Percentiles rank a stretch among this genome's conserved stretches.
Evolutionary conservation across 1,139 yeast genomes (phyloP).

Genomic region (Pichia sp.): DNA sequence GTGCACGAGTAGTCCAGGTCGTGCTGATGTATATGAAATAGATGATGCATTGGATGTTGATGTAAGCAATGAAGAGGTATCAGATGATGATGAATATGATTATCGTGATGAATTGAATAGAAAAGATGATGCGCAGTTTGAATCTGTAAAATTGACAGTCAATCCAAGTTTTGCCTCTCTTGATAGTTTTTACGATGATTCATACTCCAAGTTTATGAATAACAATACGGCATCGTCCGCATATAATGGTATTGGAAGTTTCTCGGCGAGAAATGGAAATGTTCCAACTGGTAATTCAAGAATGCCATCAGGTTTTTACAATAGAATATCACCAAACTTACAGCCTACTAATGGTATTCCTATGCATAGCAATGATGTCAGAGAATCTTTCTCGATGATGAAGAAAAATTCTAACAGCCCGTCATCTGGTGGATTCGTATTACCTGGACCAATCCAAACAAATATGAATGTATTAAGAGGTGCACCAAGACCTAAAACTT

Average conservation of each 20-base stretch:
- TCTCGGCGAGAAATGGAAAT: conserved; percentile 3
- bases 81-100: conserved; percentile 18
- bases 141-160: conserved; percentile 49
- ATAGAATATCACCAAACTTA: conserved; percentile 9
- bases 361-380: not conserved
- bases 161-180: conserved; percentile 77
- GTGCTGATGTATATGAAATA: not conserved
- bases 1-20: conserved; percentile 2
- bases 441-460: not conserved
- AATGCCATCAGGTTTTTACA: conserved; percentile 1
- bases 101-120: conserved; percentile 30
- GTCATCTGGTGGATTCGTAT: not conserved
- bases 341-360: not conserved
- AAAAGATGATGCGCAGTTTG: conserved; percentile 25
- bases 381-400: conserved; percentile 2
- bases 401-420: conserved; percentile 10
- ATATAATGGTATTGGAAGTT: conserved; percentile 1
- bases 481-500: not conserved
- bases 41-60: not conserved
- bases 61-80: not conserved
- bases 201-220: conserved; percentile 17
- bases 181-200: conserved; percentile 68
- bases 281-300: not conserved
- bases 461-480: conserved; percentile 12
- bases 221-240: not conserved